Base-by-base conservation (phyloP, 768 basidiomycete species). In the Leucocoprinus birnbaumii region DNA sequence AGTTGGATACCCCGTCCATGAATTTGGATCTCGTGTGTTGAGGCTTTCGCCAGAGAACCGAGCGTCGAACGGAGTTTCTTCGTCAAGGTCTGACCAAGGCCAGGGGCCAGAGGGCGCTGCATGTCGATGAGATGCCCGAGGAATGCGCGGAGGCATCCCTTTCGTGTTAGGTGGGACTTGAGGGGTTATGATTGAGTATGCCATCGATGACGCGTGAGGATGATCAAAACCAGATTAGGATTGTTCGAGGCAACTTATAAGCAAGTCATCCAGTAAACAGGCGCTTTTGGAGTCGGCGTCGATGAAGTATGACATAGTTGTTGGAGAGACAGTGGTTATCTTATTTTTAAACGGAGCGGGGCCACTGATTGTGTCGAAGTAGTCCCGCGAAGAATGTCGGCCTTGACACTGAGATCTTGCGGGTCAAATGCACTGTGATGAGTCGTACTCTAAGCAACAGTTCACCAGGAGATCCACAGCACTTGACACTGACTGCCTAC, bases 101-200 rank as follows among this genome's bases (percentile, higher is more conserved):
- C 72, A 73, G 7, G 73, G 73, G 0, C 70, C 72, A n/a, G 74
- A 73, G 35, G 73, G 73, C 1, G 71, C 69, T 2, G 73, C 71
- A 57, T 75, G 74, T 26, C 74, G 66, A 55, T 73, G 67, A 13
- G 71, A 69, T 9, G 72, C 67, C 3, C 68, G 64, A 6, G 72
- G 72, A 34, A 74, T 45, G 43, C 42, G 51, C 7, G 55, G 57
- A 22, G 48, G 55, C 37, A 58, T 53, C 27, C 43, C 38, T 7
- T 53, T 44, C 5, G 43, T 45, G 27, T 57, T 57, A n/a, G 44
- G 50, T 16, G 43, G 56, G 18, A 46, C 46, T 38, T 51, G 27
- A 22, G 56, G 56, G 31, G 44, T 34, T 37, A 40, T 54, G 11
- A 53, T 37, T 16, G 51, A 26, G 37, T 25, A 49, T 14, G 52